Percentiles rank a stretch among this genome's conserved stretches.
These are phyloP conservation scores for Starmerella sp. DNA, from an alignment of 805 yeast species.

Conservation along the genomic window DNA sequence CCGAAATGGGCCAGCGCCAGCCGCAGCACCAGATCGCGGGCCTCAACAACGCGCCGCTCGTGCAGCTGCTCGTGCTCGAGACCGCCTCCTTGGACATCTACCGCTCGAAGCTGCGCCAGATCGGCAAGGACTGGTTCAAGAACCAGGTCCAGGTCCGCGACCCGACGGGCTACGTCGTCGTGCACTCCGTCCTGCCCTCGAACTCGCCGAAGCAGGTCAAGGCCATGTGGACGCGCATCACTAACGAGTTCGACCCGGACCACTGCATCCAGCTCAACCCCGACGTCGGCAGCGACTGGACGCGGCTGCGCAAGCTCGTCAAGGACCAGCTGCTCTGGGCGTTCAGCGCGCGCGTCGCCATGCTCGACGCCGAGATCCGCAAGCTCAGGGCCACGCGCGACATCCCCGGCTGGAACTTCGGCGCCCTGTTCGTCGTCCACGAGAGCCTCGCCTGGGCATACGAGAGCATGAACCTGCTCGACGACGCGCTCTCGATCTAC, in stretches of 20 bases:
- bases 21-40: slow-evolving; percentile 34
- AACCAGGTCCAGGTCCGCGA: slow-evolving; percentile 32
- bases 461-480: slow-evolving; percentile 44
- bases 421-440: slow-evolving; percentile 35
- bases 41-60: slow-evolving; percentile 39
- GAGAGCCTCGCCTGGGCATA: slow-evolving; percentile 44
- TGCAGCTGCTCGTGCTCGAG: slow-evolving; percentile 57
- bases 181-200: slow-evolving; percentile 34
- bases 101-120: slow-evolving; percentile 66
- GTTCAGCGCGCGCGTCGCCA: slow-evolving; percentile 38
- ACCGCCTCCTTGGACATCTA: slow-evolving; percentile 63
- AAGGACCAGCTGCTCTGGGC: slow-evolving; percentile 44
- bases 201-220: slow-evolving; percentile 12
- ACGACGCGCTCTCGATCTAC: slow-evolving; percentile 49
- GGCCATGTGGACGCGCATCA: slow-evolving; percentile 20
- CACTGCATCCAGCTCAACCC: slow-evolving; percentile 20
- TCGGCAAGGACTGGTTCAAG: slow-evolving; percentile 70
- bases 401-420: slow-evolving; percentile 38
- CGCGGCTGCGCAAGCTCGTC: slow-evolving; percentile 34
- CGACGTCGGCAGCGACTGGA: slow-evolving; percentile 33
- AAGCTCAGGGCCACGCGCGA: slow-evolving; percentile 30
- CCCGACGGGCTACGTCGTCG: slow-evolving; percentile 51
- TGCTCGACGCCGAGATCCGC: slow-evolving; percentile 34
- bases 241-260: slow-evolving; percentile 28
- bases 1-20: slow-evolving; percentile 40